Conservation (phyloP, 192 early-diverging fungal genomes). For the Podila epigama region DNA sequence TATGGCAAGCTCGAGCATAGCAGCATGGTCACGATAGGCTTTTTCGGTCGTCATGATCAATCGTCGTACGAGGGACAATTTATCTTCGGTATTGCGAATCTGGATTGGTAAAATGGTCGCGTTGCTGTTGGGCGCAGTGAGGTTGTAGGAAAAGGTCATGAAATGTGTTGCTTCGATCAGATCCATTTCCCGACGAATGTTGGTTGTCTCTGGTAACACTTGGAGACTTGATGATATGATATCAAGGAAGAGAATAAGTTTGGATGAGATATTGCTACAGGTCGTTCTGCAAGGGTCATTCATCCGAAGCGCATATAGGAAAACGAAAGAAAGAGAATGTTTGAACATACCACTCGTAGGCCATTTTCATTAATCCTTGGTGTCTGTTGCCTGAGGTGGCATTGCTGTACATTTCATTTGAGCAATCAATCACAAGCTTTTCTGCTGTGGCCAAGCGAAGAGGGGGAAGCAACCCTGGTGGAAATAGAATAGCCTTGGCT, state of each 20-base stretch:
- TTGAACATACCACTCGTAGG: slow-evolving; percentile 69
- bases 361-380: slow-evolving; percentile 73
- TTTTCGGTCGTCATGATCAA: slow-evolving; percentile 60
- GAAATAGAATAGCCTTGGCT: slow-evolving; percentile 62
- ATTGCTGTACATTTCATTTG: slow-evolving; percentile 78
- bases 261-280: too few species aligned
- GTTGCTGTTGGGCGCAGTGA: slow-evolving; percentile 51
- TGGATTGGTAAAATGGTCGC: slow-evolving; percentile 72
- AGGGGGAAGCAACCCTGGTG: slow-evolving; percentile 40
- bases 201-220: slow-evolving; percentile 63
- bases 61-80: slow-evolving; percentile 65
- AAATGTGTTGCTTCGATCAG: slow-evolving; percentile 77
- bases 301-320: too few species aligned
- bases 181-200: slow-evolving; percentile 63
- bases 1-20: slow-evolving; percentile 65
- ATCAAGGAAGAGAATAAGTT: neutral
- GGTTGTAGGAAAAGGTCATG: slow-evolving; percentile 60
- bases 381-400: slow-evolving; percentile 70
- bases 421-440: slow-evolving; percentile 70
- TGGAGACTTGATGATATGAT: slow-evolving; percentile 56
- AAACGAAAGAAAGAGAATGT: too few species aligned
- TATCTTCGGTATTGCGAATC: slow-evolving; percentile 67
- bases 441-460: slow-evolving; percentile 58
- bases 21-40: slow-evolving; percentile 55
- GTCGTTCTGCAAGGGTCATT: too few species aligned